Conservation (phyloP, 1,139 yeast species). For the Candida sp. region DNA sequence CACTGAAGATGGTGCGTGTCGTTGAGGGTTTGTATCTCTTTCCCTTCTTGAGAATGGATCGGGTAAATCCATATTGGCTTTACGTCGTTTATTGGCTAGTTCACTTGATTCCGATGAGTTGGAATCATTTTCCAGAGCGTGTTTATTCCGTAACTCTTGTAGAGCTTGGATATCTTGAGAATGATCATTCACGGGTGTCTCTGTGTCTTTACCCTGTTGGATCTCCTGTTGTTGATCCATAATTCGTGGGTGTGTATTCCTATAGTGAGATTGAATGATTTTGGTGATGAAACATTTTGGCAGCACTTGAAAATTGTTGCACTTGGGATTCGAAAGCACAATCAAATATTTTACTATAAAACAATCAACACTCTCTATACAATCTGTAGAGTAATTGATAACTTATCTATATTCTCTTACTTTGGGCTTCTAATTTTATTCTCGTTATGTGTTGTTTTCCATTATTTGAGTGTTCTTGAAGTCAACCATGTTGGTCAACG, state of each 20-base stretch:
- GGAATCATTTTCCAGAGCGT: background rate
- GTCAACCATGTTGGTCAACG: too few relatives aligned
- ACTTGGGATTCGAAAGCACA: too few relatives aligned
- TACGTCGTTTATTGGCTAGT: slow-evolving; percentile 5
- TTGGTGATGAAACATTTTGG: background rate
- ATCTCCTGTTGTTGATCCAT: background rate
- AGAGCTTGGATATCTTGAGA: background rate
- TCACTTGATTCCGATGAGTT: background rate
- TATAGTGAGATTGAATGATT: background rate
- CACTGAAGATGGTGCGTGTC: slow-evolving; percentile 16
- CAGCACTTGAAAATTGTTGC: background rate
- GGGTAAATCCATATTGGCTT: slow-evolving; percentile 10
- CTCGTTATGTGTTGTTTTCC: too few relatives aligned
- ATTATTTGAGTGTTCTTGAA: too few relatives aligned
- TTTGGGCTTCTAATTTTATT: too few relatives aligned
- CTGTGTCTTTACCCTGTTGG: background rate
- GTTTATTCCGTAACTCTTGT: background rate
- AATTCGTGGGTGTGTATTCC: background rate
- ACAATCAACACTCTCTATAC: too few relatives aligned
- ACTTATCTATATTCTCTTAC: too few relatives aligned
- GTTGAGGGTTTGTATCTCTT: slow-evolving; percentile 1
- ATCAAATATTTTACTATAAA: too few relatives aligned
- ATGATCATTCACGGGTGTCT: background rate
- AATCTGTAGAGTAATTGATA: too few relatives aligned
- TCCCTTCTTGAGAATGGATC: slow-evolving; percentile 27